Percentiles rank a stretch among this genome's conserved stretches.
These are phyloP conservation scores for Euphorbia schlechtendalii DNA, from an alignment of 441 rosid genomes.

Conservation along the genomic window DNA sequence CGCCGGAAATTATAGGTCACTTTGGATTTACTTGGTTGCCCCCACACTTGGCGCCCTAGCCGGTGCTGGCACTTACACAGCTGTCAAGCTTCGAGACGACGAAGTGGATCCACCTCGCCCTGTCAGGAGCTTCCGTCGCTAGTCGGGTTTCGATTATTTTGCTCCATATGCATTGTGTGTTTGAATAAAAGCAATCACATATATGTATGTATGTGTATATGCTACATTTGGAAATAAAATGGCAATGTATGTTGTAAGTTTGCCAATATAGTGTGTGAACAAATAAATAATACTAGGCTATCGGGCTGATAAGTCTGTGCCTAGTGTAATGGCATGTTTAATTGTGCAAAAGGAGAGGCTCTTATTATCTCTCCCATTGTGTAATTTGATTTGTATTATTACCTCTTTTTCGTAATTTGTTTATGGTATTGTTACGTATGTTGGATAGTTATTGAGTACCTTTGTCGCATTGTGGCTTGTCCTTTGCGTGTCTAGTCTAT, in stretches of 20 bases:
- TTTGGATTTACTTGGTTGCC: slow-evolving; percentile 86
- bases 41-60: slow-evolving; percentile 80
- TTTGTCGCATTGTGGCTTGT: too few species aligned
- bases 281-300: slow-evolving; percentile 26
- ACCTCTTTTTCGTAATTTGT: too few species aligned
- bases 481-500: too few species aligned
- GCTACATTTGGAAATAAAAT: not conserved
- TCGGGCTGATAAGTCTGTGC: slow-evolving; percentile 40
- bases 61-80: slow-evolving; percentile 75
- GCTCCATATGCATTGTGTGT: not conserved
- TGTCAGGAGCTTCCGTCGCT: slow-evolving; percentile 88
- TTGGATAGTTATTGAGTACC: too few species aligned
- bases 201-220: too few species aligned
- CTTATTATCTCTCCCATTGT: not conserved
- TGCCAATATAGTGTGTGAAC: not conserved
- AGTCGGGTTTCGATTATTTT: slow-evolving; percentile 3
- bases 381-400: not conserved
- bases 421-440: too few species aligned
- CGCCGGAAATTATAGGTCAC: slow-evolving; percentile 61
- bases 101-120: slow-evolving; percentile 57
- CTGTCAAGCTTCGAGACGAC: slow-evolving; percentile 62
- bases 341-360: slow-evolving; percentile 13
- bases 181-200: too few species aligned
- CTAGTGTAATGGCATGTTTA: slow-evolving; percentile 13
- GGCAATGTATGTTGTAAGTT: not conserved